Percentiles rank a stretch among this genome's conserved stretches.
Evolutionary conservation across 225 moss, liverwort and hornwort genomes (phyloP).

Genomic region (Ulota crispa): DNA sequence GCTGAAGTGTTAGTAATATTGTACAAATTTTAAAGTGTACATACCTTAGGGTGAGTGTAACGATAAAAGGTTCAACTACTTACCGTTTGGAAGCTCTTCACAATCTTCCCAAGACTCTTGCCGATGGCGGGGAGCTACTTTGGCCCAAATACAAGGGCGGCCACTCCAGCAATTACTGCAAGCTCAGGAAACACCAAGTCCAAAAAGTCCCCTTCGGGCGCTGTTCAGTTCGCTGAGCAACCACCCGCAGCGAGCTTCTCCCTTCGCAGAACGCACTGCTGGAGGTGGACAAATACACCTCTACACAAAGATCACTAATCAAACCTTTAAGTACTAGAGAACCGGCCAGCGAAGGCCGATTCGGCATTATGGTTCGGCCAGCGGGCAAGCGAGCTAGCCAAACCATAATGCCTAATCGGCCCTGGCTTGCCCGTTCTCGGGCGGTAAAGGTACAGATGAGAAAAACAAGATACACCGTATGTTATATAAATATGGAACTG

Average conservation of each 20-base stretch:
- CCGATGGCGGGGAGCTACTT: conserved; percentile 92
- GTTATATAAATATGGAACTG: too few species aligned
- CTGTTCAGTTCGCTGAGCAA: conserved; percentile 27
- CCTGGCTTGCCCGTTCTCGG: too few species aligned
- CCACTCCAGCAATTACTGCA: conserved; percentile 91
- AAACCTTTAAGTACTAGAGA: too few species aligned
- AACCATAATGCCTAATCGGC: too few species aligned
- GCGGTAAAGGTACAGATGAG: too few species aligned
- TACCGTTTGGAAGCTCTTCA: conserved; percentile 92
- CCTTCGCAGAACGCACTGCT: conserved; percentile 45
- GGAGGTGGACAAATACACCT: conserved; percentile 38
- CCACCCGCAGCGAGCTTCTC: conserved; percentile 24
- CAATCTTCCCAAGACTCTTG: conserved; percentile 84
- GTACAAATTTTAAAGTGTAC: background rate
- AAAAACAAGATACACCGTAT: too few species aligned
- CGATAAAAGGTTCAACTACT: background rate
- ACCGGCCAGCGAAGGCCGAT: too few species aligned
- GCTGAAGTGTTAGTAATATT: background rate
- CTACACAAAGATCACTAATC: conserved; percentile 23
- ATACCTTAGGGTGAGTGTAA: background rate
- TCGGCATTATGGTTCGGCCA: too few species aligned
- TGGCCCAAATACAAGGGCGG: conserved; percentile 83
- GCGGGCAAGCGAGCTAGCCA: too few species aligned
- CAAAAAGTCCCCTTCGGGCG: conserved; percentile 58
- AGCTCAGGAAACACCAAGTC: conserved; percentile 89